Percentiles rank a stretch among this genome's conserved stretches.
Conservation (phyloP, 1,284 basidiomycete genomes). For the Sphagnurus paluster region DNA sequence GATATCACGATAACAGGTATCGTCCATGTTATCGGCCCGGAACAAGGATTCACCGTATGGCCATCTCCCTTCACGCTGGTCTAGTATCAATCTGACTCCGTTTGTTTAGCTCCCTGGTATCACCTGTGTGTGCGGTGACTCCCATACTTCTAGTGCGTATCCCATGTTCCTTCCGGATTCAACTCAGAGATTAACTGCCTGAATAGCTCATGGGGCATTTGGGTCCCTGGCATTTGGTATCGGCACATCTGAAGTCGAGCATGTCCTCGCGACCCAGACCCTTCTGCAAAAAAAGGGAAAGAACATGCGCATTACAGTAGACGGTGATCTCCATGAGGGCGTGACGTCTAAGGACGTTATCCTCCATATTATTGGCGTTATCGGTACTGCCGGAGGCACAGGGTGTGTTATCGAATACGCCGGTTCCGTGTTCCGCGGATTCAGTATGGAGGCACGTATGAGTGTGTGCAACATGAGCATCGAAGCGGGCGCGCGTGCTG, state of each 20-base stretch:
- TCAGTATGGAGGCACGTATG: conserved; percentile 97
- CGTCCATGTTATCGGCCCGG: conserved; percentile 95
- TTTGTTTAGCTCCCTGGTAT: conserved; percentile 80
- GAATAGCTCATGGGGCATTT: conserved; percentile 89
- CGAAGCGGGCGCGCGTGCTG: conserved; percentile 92
- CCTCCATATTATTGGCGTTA: conserved; percentile 91
- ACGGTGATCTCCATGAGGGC: conserved; percentile 84
- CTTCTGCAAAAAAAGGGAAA: conserved; percentile 90
- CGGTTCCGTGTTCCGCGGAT: conserved; percentile 86
- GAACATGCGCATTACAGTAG: conserved; percentile 94
- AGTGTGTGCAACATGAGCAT: conserved; percentile 99
- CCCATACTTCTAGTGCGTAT: conserved; percentile 83
- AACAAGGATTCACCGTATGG: conserved; percentile 89
- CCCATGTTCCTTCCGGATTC: background rate
- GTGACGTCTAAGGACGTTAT: conserved; percentile 96
- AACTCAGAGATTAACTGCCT: conserved; percentile 6
- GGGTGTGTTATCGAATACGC: conserved; percentile 94
- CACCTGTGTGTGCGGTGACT: conserved; percentile 95
- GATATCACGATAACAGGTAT: conserved; percentile 59
- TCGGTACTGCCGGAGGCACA: conserved; percentile 94
- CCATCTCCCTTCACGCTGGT: conserved; percentile 2
- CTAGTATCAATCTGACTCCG: background rate
- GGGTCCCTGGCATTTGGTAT: conserved; percentile 96
- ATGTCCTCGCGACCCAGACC: conserved; percentile 95
- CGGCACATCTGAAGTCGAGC: conserved; percentile 96